Conservation (phyloP, 2,329 filamentous ascomycete species). For the Phaeoacremonium minimum region DNA sequence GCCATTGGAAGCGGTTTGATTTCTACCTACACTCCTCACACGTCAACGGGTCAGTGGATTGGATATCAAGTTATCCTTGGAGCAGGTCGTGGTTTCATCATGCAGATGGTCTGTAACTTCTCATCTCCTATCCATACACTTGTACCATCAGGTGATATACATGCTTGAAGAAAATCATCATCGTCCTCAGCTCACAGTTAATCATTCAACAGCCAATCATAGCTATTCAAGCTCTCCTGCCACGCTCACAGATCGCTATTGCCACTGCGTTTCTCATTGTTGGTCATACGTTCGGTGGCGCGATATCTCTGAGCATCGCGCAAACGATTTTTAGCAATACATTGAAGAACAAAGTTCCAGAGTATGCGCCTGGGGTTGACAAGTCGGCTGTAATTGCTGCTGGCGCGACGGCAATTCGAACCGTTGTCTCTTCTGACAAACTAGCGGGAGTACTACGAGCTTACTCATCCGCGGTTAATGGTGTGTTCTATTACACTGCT, state of each 20-base stretch:
- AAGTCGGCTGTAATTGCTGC: slow-evolving; percentile 22
- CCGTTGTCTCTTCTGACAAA: slow-evolving; percentile 18
- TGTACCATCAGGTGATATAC: too few relatives aligned
- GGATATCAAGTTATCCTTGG: slow-evolving; percentile 12
- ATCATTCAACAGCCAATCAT: slow-evolving; percentile 12
- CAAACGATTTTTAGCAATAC: slow-evolving; percentile 19
- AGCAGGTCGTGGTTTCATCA: slow-evolving; percentile 8
- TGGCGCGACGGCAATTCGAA: slow-evolving; percentile 30
- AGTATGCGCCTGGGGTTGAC: slow-evolving; percentile 19
- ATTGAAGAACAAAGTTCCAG: slow-evolving; percentile 16
- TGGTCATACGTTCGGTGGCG: slow-evolving; percentile 16
- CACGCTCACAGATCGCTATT: slow-evolving; percentile 15
- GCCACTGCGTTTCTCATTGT: slow-evolving; percentile 18
- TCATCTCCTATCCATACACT: too few relatives aligned
- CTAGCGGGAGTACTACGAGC: slow-evolving; percentile 27
- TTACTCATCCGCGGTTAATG: slow-evolving; percentile 30
- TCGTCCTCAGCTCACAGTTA: background rate
- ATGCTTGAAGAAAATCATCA: background rate
- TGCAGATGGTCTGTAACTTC: slow-evolving; percentile 3
- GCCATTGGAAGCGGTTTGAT: slow-evolving; percentile 11
- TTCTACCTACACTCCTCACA: slow-evolving; percentile 8
- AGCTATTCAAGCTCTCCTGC: slow-evolving; percentile 17
- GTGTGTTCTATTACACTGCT: slow-evolving; percentile 27
- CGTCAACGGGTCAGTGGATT: slow-evolving; percentile 8
- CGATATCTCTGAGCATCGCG: slow-evolving; percentile 15